Evolutionary conservation across 805 yeast species (phyloP).

Genomic region (Pichia nanzhaoensis): DNA sequence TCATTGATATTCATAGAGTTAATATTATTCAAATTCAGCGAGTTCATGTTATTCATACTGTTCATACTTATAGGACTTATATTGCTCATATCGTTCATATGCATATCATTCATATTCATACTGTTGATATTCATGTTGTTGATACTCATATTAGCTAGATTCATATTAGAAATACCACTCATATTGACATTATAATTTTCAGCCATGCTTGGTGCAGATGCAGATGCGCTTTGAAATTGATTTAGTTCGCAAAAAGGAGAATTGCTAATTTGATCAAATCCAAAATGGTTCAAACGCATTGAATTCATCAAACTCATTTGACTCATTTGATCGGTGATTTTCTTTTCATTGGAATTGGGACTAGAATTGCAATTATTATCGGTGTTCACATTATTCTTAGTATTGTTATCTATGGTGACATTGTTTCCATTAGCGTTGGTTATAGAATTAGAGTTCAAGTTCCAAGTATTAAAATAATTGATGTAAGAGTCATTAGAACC

Average conservation of each 20-base stretch:
- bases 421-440: neutral
- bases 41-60: neutral
- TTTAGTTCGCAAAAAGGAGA: neutral
- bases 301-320: constrained; percentile 2
- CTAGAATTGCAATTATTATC: neutral
- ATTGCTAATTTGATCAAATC: neutral
- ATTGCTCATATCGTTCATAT: neutral
- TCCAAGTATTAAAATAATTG: neutral
- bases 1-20: constrained; percentile 1
- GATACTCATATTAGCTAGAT: neutral
- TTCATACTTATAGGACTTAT: constrained; percentile 3
- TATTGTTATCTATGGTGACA: neutral
- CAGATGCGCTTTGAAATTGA: neutral
- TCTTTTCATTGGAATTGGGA: neutral
- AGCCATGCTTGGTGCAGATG: neutral
- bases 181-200: neutral
- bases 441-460: neutral
- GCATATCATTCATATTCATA: constrained; percentile 2
- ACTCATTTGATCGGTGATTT: constrained; percentile 2
- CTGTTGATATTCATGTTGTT: constrained; percentile 1
- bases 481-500: neutral
- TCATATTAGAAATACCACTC: neutral
- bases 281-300: neutral
- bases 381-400: neutral
- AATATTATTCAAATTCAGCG: neutral